Conservation (phyloP, 2,329 filamentous ascomycete species). For the Leptographium flavum region DNA sequence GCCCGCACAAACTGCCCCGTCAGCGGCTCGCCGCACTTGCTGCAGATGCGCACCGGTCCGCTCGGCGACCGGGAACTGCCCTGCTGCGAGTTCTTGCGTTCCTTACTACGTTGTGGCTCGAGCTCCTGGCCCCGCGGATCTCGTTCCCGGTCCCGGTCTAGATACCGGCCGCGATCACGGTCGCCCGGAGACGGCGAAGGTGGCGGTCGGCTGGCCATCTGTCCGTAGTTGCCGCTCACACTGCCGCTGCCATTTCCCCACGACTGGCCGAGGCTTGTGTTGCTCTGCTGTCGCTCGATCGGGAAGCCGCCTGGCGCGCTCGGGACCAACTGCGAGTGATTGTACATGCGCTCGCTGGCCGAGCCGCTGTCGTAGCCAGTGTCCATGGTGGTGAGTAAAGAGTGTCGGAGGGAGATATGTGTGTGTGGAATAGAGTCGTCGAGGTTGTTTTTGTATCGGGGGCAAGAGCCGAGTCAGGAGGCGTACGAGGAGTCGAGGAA, state of each 20-base stretch:
- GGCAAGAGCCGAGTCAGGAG: no score
- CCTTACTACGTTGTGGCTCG: slow-evolving; percentile 31
- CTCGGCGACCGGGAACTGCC: slow-evolving; percentile 39
- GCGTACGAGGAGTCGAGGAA: no score
- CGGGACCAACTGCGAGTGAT: not conserved
- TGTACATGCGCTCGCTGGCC: slow-evolving; percentile 22
- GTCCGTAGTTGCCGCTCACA: no score
- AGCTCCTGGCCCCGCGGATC: slow-evolving; percentile 9
- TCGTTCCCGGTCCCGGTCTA: slow-evolving; percentile 18
- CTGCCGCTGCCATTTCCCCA: slow-evolving; percentile 11
- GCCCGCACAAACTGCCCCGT: slow-evolving; percentile 95
- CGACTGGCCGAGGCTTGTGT: slow-evolving; percentile 7
- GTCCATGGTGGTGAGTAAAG: slow-evolving; percentile 20
- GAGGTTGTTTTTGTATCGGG: no score
- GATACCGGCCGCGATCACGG: slow-evolving; percentile 16
- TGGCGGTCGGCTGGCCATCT: slow-evolving; percentile 15
- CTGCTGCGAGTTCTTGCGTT: slow-evolving; percentile 29
- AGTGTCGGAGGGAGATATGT: no score
- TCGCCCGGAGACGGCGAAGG: slow-evolving; percentile 23
- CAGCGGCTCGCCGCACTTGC: slow-evolving; percentile 76
- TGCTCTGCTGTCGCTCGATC: slow-evolving; percentile 14
- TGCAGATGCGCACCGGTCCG: slow-evolving; percentile 53
- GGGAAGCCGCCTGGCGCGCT: slow-evolving; percentile 11
- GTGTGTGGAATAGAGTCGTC: no score
- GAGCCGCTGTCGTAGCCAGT: slow-evolving; percentile 31